Conservation (phyloP, 805 yeast genomes). For the Candida taoyuanica region DNA sequence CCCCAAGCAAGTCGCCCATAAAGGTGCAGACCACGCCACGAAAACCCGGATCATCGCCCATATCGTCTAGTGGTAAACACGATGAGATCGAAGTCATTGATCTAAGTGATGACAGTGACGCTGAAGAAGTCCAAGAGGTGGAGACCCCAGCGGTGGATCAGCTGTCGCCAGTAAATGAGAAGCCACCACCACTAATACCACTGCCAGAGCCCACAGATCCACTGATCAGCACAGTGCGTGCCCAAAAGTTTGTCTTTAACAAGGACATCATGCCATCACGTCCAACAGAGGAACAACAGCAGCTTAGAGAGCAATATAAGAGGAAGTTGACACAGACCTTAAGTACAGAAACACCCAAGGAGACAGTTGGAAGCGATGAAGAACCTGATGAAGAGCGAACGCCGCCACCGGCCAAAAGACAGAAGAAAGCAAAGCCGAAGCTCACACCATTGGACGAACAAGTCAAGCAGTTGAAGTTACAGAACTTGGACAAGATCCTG, state of each 20-base stretch:
- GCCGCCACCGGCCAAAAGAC: slow-evolving; percentile 5
- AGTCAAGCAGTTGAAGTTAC: slow-evolving; percentile 56
- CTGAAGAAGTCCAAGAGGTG: neutral
- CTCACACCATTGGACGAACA: slow-evolving; percentile 82
- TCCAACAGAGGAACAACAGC: slow-evolving; percentile 3
- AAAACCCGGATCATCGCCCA: too few species aligned
- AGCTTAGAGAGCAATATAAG: slow-evolving; percentile 8
- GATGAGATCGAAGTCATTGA: slow-evolving; percentile 5
- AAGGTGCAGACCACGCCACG: neutral
- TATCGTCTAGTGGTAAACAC: neutral
- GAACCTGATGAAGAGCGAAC: slow-evolving; percentile 6
- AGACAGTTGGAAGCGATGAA: slow-evolving; percentile 6
- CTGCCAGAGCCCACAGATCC: too few species aligned
- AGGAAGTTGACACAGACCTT: slow-evolving; percentile 5
- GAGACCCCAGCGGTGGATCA: too few species aligned
- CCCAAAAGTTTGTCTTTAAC: slow-evolving; percentile 10
- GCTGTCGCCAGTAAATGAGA: too few species aligned
- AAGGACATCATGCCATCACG: slow-evolving; percentile 3
- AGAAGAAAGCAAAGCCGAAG: slow-evolving; percentile 19
- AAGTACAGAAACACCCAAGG: neutral
- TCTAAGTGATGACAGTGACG: slow-evolving; percentile 2
- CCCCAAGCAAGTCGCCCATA: slow-evolving; percentile 4
- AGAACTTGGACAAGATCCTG: slow-evolving; percentile 62
- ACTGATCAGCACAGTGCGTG: neutral
- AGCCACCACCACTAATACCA: neutral